Percentiles rank a stretch among this genome's conserved stretches.
These are phyloP conservation scores for Spizellomyces sp. DNA, from an alignment of 192 early-diverging fungal genomes.

Conservation along the genomic window DNA sequence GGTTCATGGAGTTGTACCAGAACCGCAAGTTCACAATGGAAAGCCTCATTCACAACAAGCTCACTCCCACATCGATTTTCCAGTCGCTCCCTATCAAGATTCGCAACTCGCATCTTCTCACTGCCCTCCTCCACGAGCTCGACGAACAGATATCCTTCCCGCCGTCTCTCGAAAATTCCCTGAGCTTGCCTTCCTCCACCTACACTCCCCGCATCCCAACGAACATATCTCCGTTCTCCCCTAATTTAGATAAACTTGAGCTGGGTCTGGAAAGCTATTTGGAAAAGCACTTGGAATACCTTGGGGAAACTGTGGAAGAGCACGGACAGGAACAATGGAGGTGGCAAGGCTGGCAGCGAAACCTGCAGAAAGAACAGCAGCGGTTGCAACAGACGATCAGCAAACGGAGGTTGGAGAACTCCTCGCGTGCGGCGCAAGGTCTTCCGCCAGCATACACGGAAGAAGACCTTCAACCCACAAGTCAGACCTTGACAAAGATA, in stretches of 20 bases:
- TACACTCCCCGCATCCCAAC: conserved; percentile 28
- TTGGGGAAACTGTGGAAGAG: conserved; percentile 85
- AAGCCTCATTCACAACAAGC: conserved; percentile 70
- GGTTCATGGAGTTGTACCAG: conserved; percentile 83
- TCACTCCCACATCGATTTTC: conserved; percentile 86
- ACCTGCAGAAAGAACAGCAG: conserved; percentile 82
- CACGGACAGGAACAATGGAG: conserved; percentile 89
- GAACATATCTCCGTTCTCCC: conserved; percentile 32
- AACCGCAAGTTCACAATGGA: conserved; percentile 81
- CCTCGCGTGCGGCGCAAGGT: conserved; percentile 63
- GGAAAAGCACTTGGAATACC: conserved; percentile 83
- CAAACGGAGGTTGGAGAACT: conserved; percentile 77
- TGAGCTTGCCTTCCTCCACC: conserved; percentile 29
- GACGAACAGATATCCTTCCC: conserved; percentile 48
- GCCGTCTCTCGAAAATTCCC: conserved; percentile 19
- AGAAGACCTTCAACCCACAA: conserved; percentile 70
- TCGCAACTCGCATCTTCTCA: conserved; percentile 79
- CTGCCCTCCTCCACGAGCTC: conserved; percentile 75
- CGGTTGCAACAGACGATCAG: conserved; percentile 63
- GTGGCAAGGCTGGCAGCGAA: conserved; percentile 95
- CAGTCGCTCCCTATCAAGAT: conserved; percentile 88
- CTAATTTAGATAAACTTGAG: conserved; percentile 72
- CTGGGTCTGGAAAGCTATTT: conserved; percentile 81
- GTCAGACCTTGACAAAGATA: conserved; percentile 61
- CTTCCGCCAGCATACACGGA: conserved; percentile 71